Evolutionary conservation across 176 grass and related monocot genomes (phyloP).

Genomic region (Oryza rufipogon): DNA sequence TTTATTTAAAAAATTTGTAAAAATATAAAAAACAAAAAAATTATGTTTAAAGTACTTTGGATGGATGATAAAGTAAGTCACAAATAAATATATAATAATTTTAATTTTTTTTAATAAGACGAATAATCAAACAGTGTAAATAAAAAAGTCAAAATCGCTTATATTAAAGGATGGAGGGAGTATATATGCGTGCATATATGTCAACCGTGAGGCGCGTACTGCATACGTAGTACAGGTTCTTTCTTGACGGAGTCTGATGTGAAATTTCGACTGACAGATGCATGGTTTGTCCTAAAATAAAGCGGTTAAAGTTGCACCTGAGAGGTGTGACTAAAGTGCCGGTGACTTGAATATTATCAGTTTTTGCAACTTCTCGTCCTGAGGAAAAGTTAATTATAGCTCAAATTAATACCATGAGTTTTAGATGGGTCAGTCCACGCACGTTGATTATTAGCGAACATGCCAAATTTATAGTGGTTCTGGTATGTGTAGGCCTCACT

Average conservation of each 20-base stretch:
- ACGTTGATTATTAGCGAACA: background rate
- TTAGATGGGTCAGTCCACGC: background rate
- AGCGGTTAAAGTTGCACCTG: slow-evolving; percentile 53
- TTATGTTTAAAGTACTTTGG: no score
- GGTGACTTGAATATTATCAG: background rate
- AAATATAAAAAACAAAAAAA: no score
- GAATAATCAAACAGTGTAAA: no score
- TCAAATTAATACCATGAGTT: background rate
- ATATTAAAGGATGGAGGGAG: no score
- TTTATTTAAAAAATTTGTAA: no score
- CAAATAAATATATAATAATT: no score
- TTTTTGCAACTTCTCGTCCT: background rate
- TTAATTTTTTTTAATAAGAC: no score
- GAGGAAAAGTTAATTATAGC: background rate
- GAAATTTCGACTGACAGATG: background rate
- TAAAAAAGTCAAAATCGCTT: no score
- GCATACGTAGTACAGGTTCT: background rate
- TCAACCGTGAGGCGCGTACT: slow-evolving; percentile 35
- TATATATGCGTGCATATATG: background rate
- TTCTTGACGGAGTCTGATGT: slow-evolving; percentile 42
- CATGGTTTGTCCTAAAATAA: slow-evolving; percentile 41
- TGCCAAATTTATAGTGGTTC: background rate
- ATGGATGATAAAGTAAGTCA: no score
- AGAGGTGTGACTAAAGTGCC: background rate
- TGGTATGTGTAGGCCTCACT: no score